Evolutionary conservation across 495 filamentous ascomycete genomes (phyloP), one percentile per base, ranked within the genome.

Genomic region (Geoglossum glabrum): DNA sequence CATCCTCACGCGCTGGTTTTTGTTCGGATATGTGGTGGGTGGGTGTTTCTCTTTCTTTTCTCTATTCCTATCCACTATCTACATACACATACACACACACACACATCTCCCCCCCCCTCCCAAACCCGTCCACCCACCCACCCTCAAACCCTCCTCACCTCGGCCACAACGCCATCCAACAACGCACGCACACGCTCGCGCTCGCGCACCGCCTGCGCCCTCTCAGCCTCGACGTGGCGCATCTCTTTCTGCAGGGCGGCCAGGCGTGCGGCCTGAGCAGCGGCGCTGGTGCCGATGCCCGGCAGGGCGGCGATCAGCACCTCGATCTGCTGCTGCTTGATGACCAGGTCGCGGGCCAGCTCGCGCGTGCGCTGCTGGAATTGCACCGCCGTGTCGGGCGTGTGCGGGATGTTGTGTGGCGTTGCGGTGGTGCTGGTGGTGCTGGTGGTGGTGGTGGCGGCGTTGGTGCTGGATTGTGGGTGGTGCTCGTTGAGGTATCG

Each of bases 281-380:
- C 76, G 73, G 93, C 84, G 59, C 84, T 90, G 46, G 82, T 83
- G 19, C 86, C 86, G 50, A 95, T 79, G 0, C 92, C 92, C 0
- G 92, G 92, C n/a, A 98, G 71, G 17, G 76, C 76, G 1, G 78
- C 81, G 60, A 96, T 87, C 57, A 98, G 69, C 26, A 79, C 74
- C 71, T 98, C 92, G 63, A 97, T 92, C 76, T 95, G 89, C 73
- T 95, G 87, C 62, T 90, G 86, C 69, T 95, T 89, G 57, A 86
- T 70, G 55, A 98, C 83, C 0, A 98, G 74, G 64, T 95, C 90
- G 15, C 82, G 80, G 19, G 88, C 86, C 21, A 98, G 75, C 66
- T 98, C 90, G 34, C 78, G 69, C 65, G 93, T 81, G 10, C 83
- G 79, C 9, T 76, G 76, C 40, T 75, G 74, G 68, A 93, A 94